phyloP scores from a whole-genome alignment of 2,329 filamentous ascomycete species.

The Rasamsonia emersonii region DNA sequence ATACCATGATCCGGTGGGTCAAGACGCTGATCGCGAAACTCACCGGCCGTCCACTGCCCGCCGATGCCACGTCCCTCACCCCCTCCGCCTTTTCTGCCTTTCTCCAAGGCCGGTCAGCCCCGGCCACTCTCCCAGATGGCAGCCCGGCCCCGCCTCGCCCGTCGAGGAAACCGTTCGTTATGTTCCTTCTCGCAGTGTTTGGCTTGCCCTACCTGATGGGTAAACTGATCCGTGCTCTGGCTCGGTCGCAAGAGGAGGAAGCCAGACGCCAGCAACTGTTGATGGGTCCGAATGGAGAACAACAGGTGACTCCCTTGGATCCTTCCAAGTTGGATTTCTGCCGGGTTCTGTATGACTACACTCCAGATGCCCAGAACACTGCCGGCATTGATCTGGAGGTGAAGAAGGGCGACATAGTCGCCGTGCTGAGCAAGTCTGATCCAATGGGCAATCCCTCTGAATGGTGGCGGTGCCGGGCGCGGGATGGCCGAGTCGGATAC shows the following conservation, averaged over 20 bases:
- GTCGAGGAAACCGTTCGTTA: conserved; percentile 89
- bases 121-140: conserved; percentile 53
- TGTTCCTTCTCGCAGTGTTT: conserved; percentile 91
- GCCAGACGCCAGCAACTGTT: conserved; percentile 42
- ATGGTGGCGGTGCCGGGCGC: conserved; percentile 92
- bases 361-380: conserved; percentile 57
- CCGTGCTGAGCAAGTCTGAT: conserved; percentile 85
- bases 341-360: conserved; percentile 88
- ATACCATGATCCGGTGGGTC: conserved; percentile 91
- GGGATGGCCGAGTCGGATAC: conserved; percentile 86
- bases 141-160: conserved; percentile 60
- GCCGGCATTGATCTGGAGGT: conserved; percentile 80
- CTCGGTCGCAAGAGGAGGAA: conserved; percentile 77
- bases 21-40: conserved; percentile 84
- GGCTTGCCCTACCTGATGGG: conserved; percentile 95
- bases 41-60: conserved; percentile 82
- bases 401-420: conserved; percentile 91
- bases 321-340: conserved; percentile 94
- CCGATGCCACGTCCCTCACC: conserved; percentile 76
- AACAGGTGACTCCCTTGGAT: conserved; percentile 53
- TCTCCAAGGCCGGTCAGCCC: conserved; percentile 53
- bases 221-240: conserved; percentile 82
- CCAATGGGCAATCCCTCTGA: conserved; percentile 86
- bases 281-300: conserved; percentile 42
- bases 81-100: conserved; percentile 88